Conservation (phyloP, 2,329 filamentous ascomycete species). For the Colletotrichum cereale region DNA sequence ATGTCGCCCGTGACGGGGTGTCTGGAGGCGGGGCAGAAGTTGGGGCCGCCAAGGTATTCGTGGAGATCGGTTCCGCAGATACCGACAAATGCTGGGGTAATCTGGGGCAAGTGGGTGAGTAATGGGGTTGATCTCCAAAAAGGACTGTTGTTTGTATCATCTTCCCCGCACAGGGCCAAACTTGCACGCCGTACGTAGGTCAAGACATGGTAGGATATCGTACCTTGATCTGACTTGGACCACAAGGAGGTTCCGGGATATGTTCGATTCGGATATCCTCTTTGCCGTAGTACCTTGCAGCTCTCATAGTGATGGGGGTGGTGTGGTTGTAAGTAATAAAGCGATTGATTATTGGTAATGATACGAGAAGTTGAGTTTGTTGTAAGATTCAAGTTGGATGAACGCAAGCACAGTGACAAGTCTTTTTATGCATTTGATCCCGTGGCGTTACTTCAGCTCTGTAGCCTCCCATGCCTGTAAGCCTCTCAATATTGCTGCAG, state of each 20-base stretch:
- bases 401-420: slow-evolving; percentile 12
- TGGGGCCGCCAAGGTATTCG: slow-evolving; percentile 48
- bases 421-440: slow-evolving; percentile 18
- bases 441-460: slow-evolving; percentile 29
- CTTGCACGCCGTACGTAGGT: not conserved
- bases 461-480: not conserved
- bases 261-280: slow-evolving; percentile 67
- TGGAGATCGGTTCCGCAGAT: slow-evolving; percentile 53
- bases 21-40: slow-evolving; percentile 51
- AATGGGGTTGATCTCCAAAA: slow-evolving; percentile 16
- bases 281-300: slow-evolving; percentile 66
- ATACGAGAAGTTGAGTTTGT: not conserved
- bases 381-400: not conserved
- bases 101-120: slow-evolving; percentile 31
- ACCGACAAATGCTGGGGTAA: slow-evolving; percentile 49
- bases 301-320: slow-evolving; percentile 57
- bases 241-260: slow-evolving; percentile 60
- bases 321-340: not conserved
- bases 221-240: slow-evolving; percentile 61
- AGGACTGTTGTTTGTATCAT: not conserved
- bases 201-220: not conserved
- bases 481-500: slow-evolving; percentile 9
- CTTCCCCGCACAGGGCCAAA: slow-evolving; percentile 17
- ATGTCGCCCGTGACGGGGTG: slow-evolving; percentile 68
- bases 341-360: not conserved